A percentile compares a stretch with the other conserved stretches of the same genome.
phyloP scores from a whole-genome alignment of 352 stramenopile genomes.

The Blastocystis sp. region DNA sequence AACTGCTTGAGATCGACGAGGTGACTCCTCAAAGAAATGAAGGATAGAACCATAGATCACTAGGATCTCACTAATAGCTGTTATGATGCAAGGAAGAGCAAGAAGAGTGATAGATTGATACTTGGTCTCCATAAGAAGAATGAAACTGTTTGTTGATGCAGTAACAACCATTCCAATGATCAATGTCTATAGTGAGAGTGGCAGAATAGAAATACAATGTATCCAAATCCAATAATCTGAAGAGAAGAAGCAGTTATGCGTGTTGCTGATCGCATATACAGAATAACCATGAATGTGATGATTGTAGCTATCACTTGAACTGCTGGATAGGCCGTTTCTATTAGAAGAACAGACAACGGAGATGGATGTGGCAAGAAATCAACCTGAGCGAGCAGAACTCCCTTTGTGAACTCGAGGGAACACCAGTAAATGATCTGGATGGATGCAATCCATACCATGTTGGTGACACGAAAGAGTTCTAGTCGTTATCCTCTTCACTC shows the following conservation, averaged over 20 bases:
- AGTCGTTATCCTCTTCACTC: neutral
- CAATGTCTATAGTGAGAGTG: neutral
- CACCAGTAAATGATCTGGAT: slow-evolving; percentile 39
- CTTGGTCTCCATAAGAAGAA: neutral
- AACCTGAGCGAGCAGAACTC: neutral
- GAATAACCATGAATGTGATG: neutral
- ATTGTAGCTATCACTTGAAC: neutral
- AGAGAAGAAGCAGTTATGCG: neutral
- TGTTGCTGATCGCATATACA: neutral
- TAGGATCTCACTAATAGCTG: neutral
- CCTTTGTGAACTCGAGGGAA: neutral
- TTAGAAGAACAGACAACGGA: neutral
- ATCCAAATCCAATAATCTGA: slow-evolving; percentile 18
- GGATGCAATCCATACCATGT: neutral
- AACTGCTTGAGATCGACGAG: slow-evolving; percentile 23
- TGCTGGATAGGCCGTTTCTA: neutral
- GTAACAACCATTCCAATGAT: neutral
- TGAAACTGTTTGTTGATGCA: neutral
- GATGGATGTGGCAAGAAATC: neutral
- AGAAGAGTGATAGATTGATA: neutral
- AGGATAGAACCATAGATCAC: neutral
- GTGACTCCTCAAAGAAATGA: slow-evolving; percentile 43
- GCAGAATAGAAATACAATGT: neutral
- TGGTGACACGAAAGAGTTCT: slow-evolving; percentile 32
- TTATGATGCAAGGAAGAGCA: neutral